These are phyloP conservation scores for Botryotinia calthae DNA, from an alignment of 2,329 filamentous ascomycete species.

Conservation along the genomic window DNA sequence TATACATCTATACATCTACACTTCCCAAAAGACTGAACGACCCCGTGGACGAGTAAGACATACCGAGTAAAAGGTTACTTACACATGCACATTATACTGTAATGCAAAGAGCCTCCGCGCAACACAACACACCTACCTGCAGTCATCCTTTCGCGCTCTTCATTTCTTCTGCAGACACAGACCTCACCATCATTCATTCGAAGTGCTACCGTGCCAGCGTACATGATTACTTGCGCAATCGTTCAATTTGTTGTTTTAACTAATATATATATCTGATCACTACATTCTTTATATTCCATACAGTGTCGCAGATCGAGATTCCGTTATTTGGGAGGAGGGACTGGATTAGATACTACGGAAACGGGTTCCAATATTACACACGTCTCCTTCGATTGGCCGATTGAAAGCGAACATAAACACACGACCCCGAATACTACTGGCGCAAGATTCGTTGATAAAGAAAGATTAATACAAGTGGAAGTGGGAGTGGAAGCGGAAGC, in stretches of 20 bases:
- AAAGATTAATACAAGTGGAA: neutral
- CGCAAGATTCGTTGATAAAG: slow-evolving; percentile 2
- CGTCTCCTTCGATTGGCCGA: neutral
- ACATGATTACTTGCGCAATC: neutral
- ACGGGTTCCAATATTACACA: neutral
- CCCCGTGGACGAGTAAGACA: neutral
- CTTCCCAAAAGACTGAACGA: neutral
- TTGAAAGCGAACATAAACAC: neutral
- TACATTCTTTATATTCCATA: neutral
- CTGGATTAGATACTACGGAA: neutral
- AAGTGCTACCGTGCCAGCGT: neutral
- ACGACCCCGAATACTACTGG: neutral
- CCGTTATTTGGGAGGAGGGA: neutral
- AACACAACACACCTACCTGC: neutral
- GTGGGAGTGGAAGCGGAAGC: slow-evolving; percentile 2
- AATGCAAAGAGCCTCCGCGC: slow-evolving; percentile 7
- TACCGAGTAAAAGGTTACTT: slow-evolving; percentile 2
- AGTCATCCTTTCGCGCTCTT: neutral
- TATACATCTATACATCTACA: neutral
- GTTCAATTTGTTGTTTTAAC: neutral
- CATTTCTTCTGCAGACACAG: slow-evolving; percentile 3
- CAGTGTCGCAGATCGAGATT: neutral
- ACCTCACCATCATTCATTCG: slow-evolving; percentile 5
- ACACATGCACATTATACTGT: neutral
- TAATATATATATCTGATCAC: neutral